phyloP scores from a whole-genome alignment of 1,284 basidiomycete genomes.

The Rhodofomes roseus region DNA sequence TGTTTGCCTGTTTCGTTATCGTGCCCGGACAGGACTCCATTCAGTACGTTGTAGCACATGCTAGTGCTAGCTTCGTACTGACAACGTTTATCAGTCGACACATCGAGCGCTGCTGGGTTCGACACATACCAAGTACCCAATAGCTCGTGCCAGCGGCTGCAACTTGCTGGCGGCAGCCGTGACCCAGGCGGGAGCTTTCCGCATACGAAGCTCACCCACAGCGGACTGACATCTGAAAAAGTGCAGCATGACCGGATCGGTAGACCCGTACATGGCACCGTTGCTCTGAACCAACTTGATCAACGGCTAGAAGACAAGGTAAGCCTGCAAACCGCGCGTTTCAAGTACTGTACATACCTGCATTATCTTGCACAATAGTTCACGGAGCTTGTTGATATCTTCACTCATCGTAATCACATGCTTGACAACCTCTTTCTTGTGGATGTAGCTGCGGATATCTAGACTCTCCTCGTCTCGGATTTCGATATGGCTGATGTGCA shows the following conservation, averaged over 20 bases:
- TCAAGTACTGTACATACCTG: constrained; percentile 41
- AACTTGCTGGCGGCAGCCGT: constrained; percentile 16
- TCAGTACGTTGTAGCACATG: constrained; percentile 72
- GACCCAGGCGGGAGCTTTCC: constrained; percentile 25
- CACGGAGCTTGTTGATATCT: constrained; percentile 52
- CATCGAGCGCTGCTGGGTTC: neutral
- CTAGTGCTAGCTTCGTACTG: constrained; percentile 82
- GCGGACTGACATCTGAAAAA: constrained; percentile 47
- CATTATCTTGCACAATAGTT: constrained; percentile 65
- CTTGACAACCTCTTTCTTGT: constrained; percentile 78
- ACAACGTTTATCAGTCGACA: neutral
- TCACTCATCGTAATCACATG: constrained; percentile 72
- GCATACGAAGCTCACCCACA: constrained; percentile 32
- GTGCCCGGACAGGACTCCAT: constrained; percentile 34
- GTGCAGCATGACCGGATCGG: constrained; percentile 47
- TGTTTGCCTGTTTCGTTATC: constrained; percentile 33
- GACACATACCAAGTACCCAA: constrained; percentile 73
- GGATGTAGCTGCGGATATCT: constrained; percentile 85
- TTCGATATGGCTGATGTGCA: constrained; percentile 97
- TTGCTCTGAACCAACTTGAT: constrained; percentile 26
- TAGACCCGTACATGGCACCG: constrained; percentile 26
- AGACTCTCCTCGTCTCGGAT: constrained; percentile 90
- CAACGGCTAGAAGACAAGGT: constrained; percentile 19
- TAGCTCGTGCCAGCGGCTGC: constrained; percentile 62
- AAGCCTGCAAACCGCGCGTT: neutral